Base-by-base conservation (phyloP, 495 filamentous ascomycete species). In the Podospora tetraspora region DNA sequence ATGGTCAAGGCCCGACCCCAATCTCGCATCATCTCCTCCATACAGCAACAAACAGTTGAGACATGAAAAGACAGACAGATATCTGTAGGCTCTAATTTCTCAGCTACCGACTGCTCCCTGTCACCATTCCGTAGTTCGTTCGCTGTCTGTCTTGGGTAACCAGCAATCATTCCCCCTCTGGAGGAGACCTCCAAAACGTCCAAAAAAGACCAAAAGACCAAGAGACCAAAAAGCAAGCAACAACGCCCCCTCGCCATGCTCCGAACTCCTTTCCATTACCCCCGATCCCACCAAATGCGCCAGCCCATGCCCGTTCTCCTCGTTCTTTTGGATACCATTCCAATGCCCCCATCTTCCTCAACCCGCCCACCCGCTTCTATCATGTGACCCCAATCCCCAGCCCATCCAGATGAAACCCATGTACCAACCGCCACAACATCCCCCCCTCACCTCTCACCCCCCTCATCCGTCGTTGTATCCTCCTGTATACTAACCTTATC, bases 381-480 rank as follows among this genome's bases (percentile, higher is more conserved):
- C 19, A 52, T 52, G 43, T 52, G 1, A n/a, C 19, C 19, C 6
- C 43, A 4, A 34, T n/a, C 16, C 16, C 43, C 19, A 52, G 16
- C n/a, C 43, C 43, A 52, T 19, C 16, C n/a, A n/a, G n/a, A 9
- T 6, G 2, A n/a, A 52, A 52, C 19, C 43, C 43, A 52, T n/a
- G n/a, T 13, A n/a, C 19, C 43, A 43, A 0, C 8, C n/a, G n/a
- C n/a, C n/a, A n/a, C n/a, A n/a, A n/a, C n/a, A 34, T 2, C 32
- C 16, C 16, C 19, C 19, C 16, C 19, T 52, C 43, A 52, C 19
- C 16, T 52, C 43, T 52, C 43, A n/a, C 22, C 22, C 22, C 76
- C 79, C 13, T 83, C 82, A 24, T 82, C 84, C 11, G 79, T 81
- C 4, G 79, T 82, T 12, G 81, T 82, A 66, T 82, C 80, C 66